Evolutionary conservation across 805 yeast genomes (phyloP).

Genomic region (Kluyveromyces dobzhanskii): DNA sequence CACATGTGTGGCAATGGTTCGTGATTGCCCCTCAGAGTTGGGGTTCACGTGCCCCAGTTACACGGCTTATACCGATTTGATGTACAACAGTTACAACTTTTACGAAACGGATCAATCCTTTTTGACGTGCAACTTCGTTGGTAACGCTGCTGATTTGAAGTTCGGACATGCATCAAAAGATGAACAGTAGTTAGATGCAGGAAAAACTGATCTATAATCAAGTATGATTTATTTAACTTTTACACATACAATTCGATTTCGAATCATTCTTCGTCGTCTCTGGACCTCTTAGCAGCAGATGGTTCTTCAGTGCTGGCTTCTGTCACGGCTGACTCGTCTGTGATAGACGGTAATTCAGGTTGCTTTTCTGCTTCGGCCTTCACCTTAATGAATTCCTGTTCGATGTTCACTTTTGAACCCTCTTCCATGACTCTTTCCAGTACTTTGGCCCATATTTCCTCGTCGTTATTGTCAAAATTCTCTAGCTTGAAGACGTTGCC

Average conservation of each 20-base stretch:
- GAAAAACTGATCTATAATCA: too few species aligned
- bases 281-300: too few species aligned
- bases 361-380: not conserved
- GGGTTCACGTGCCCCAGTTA: constrained; percentile 66
- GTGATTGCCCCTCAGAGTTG: constrained; percentile 76
- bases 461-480: constrained; percentile 55
- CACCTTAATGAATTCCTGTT: constrained; percentile 28
- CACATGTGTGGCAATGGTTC: constrained; percentile 67
- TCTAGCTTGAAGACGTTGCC: constrained; percentile 57
- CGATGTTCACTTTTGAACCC: constrained; percentile 35
- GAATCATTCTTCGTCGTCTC: too few species aligned
- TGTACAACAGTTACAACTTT: constrained; percentile 26
- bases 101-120: constrained; percentile 14
- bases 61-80: constrained; percentile 10
- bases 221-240: too few species aligned
- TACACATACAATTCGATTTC: too few species aligned
- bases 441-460: constrained; percentile 63
- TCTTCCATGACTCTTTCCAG: constrained; percentile 44
- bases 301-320: too few species aligned
- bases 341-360: too few species aligned
- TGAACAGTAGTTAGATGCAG: too few species aligned
- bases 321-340: too few species aligned
- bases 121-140: constrained; percentile 37
- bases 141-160: constrained; percentile 17
- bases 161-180: not conserved